Percentiles rank a stretch among this genome's conserved stretches.
phyloP scores from a whole-genome alignment of 2,329 filamentous ascomycete genomes.

The Fusarium drepaniforme region DNA sequence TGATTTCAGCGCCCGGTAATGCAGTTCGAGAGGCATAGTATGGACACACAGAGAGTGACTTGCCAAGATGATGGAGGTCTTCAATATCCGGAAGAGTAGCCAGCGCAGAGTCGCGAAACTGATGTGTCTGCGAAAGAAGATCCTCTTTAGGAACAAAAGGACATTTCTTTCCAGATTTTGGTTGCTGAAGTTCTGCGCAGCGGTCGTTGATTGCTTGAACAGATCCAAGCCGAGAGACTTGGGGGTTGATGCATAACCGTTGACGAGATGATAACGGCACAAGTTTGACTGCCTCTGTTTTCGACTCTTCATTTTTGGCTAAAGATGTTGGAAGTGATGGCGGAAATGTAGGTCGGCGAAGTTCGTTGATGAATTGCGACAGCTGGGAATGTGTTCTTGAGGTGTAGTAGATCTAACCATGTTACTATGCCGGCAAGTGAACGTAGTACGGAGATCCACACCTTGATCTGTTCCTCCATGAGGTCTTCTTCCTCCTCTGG shows the following conservation, averaged over 20 bases:
- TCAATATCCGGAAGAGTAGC: conserved; percentile 94
- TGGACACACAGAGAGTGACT: conserved; percentile 84
- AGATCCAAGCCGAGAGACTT: conserved; percentile 77
- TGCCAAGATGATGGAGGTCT: conserved; percentile 84
- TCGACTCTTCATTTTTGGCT: conserved; percentile 40
- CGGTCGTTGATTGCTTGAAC: conserved; percentile 91
- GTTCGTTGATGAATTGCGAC: conserved; percentile 86
- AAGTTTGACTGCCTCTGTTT: conserved; percentile 73
- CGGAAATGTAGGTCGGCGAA: conserved; percentile 83
- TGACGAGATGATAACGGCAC: conserved; percentile 88
- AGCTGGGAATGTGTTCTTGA: conserved; percentile 94
- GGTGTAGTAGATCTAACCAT: conserved; percentile 81
- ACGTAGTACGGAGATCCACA: conserved; percentile 45
- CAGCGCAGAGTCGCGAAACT: conserved; percentile 87
- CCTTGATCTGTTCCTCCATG: conserved; percentile 76
- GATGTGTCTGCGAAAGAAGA: conserved; percentile 76
- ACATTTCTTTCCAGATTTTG: conserved; percentile 72
- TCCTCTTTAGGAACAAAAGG: conserved; percentile 83
- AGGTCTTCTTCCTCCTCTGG: conserved; percentile 58
- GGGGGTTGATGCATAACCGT: conserved; percentile 89
- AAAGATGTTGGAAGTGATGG: conserved; percentile 70
- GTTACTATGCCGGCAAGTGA: conserved; percentile 46
- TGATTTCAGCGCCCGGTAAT: conserved; percentile 86
- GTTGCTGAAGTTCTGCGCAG: conserved; percentile 90
- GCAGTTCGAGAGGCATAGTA: conserved; percentile 95